Evolutionary conservation across 495 filamentous ascomycete genomes (phyloP), one percentile per base, ranked within the genome.

Genomic region (Penicillium dipodomyicola): DNA sequence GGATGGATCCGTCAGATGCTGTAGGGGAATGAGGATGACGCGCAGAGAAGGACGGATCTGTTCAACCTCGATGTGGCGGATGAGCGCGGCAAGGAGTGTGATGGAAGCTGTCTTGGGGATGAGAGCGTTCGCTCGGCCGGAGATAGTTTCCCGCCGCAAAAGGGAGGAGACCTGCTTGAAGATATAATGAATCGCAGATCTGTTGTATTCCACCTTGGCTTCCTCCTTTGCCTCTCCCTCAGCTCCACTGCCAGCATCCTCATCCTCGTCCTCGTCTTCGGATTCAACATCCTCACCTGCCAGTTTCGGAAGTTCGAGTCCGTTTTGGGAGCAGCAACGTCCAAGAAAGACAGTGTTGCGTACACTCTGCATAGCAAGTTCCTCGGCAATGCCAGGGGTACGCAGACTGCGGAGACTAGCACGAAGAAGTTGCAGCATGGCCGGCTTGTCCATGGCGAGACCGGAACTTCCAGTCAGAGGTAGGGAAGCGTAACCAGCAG

Each of bases 301-400:
- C 57, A 66, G 35, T 27, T 72, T 64, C 56, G 76, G 64, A 58
- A 82, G 82, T 60, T 72, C 78, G 49, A 87, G 72, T 49, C 73
- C 75, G 66, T 86, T 89, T 27, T 83, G 82, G 19, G 83, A 83
- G 57, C 88, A 83, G 70, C 83, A 86, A 17, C 82, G 80, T 33
- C 78, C 85, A 0, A 96, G 76, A 77, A 95, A 95, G 20, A 88
- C 73, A 35, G 92, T 73, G 62, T 95, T 92, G 56, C 87, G 84
- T 27, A 89, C 84, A 30, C 79, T 83, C 65, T 93, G 89, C 55
- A 80, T 80, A 0, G 85, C 86, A 25, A 96, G 76, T 20, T 84
- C 80, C 55, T 91, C 84, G 39, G 73, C 83, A 25, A 94, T 72
- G 29, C 82, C 80, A 0, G 82, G 81, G 0, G 83, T 84, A 35